Conservation (phyloP, 306 rosid species). For the Casuarina equisetifolia region DNA sequence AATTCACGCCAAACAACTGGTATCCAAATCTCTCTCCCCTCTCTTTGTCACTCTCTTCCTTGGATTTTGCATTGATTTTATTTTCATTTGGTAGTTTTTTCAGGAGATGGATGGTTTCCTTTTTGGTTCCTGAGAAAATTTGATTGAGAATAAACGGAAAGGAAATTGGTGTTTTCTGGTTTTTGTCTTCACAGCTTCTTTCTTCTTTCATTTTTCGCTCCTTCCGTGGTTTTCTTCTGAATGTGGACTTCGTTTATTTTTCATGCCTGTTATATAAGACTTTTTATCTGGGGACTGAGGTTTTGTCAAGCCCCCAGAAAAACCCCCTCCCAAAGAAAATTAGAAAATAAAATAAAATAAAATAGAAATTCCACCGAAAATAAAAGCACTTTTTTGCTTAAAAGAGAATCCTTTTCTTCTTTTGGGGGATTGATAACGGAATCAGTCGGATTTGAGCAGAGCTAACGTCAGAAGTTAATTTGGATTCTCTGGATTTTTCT, state of each 20-base stretch:
- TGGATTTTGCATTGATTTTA: constrained; percentile 8
- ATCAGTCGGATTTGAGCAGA: constrained; percentile 10
- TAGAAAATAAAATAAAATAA: background rate
- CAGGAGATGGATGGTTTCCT: background rate
- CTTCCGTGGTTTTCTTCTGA: background rate
- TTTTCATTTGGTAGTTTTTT: constrained; percentile 8
- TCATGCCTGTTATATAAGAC: background rate
- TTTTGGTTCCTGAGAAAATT: constrained; percentile 26
- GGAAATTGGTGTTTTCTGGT: constrained; percentile 14
- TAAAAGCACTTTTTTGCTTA: background rate
- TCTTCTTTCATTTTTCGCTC: background rate
- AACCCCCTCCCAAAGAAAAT: no score
- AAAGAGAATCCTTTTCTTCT: background rate
- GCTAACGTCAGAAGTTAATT: background rate
- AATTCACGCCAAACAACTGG: constrained; percentile 73
- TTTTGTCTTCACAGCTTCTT: constrained; percentile 3
- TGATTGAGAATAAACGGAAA: constrained; percentile 17
- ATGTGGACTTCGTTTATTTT: background rate
- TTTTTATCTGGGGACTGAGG: background rate
- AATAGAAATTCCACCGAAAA: background rate
- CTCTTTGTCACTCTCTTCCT: background rate
- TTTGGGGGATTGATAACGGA: background rate
- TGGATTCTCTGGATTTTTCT: background rate
- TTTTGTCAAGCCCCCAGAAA: background rate
- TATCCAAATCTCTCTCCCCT: constrained; percentile 39